phyloP scores from a whole-genome alignment of 768 basidiomycete genomes.

The Rhizopogon vulgaris region DNA sequence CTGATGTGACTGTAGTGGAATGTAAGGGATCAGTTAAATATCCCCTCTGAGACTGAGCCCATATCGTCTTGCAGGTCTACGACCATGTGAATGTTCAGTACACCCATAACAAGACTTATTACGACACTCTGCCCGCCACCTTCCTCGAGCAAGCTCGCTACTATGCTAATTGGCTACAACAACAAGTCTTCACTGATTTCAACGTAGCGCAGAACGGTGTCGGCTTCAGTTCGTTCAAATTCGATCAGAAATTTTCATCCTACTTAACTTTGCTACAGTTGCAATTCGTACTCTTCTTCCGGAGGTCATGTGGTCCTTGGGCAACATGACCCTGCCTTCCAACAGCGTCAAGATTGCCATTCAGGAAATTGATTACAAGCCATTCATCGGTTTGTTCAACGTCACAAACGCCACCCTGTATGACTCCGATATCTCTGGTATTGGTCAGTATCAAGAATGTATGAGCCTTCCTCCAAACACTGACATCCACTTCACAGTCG shows the following conservation, averaged over 20 bases:
- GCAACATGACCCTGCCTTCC: conserved; percentile 15
- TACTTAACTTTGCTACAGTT: conserved; percentile 13
- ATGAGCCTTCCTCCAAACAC: background rate
- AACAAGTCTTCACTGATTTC: conserved; percentile 28
- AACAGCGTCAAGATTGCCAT: conserved; percentile 22
- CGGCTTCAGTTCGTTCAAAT: conserved; percentile 28
- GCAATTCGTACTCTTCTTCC: conserved; percentile 27
- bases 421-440: conserved; percentile 13
- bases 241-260: background rate
- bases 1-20: background rate
- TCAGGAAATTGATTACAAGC: conserved; percentile 28
- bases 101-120: conserved; percentile 32
- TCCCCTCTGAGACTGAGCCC: background rate
- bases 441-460: conserved; percentile 22
- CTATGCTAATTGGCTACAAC: conserved; percentile 37
- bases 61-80: conserved; percentile 18
- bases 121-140: conserved; percentile 14
- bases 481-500: conserved; percentile 33
- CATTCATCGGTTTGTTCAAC: conserved; percentile 31
- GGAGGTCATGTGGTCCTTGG: conserved; percentile 21
- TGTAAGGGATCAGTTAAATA: background rate
- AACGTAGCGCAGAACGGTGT: conserved; percentile 18
- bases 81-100: conserved; percentile 34
- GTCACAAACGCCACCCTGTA: conserved; percentile 19
- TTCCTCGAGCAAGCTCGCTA: conserved; percentile 23